Evolutionary conservation across 23 red algal species (phyloP).

Genomic region (Gracilaria gracilis): DNA sequence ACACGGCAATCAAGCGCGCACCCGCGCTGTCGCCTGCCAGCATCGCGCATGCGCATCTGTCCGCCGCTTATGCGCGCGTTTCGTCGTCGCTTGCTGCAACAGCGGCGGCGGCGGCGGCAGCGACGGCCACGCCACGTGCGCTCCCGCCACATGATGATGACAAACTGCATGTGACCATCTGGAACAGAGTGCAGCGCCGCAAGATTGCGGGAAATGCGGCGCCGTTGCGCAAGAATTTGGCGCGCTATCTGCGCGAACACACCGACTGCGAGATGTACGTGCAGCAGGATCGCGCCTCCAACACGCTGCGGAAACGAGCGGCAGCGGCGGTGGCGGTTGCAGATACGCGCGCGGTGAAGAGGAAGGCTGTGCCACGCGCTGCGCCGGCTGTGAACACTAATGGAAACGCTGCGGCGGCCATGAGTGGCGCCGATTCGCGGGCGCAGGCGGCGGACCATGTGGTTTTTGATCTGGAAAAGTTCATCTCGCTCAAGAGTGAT

Average conservation of each 20-base stretch:
- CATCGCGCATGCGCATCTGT: no score
- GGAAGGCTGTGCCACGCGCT: no score
- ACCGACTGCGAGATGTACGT: slow-evolving; percentile 92
- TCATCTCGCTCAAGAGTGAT: slow-evolving; percentile 11
- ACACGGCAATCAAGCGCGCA: neutral
- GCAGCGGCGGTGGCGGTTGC: no score
- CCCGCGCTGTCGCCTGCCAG: neutral
- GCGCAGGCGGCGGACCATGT: slow-evolving; percentile 74
- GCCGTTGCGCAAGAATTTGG: slow-evolving; percentile 87
- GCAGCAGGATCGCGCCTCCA: slow-evolving; percentile 75
- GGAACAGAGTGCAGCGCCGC: slow-evolving; percentile 84
- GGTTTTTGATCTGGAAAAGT: slow-evolving; percentile 26
- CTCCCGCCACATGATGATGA: neutral
- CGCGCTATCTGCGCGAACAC: slow-evolving; percentile 78
- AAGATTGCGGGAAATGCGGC: slow-evolving; percentile 96
- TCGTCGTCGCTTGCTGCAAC: no score
- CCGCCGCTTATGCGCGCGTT: no score
- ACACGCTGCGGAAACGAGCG: slow-evolving; percentile 85
- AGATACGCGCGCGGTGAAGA: no score
- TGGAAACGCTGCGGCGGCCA: no score
- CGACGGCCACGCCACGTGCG: neutral
- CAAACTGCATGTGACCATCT: slow-evolving; percentile 86
- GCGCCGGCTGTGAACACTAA: no score
- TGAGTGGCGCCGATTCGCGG: no score
- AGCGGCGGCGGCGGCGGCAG: no score